Evolutionary conservation across 2,329 filamentous ascomycete species (phyloP).

Genomic region (Alternaria sp.): DNA sequence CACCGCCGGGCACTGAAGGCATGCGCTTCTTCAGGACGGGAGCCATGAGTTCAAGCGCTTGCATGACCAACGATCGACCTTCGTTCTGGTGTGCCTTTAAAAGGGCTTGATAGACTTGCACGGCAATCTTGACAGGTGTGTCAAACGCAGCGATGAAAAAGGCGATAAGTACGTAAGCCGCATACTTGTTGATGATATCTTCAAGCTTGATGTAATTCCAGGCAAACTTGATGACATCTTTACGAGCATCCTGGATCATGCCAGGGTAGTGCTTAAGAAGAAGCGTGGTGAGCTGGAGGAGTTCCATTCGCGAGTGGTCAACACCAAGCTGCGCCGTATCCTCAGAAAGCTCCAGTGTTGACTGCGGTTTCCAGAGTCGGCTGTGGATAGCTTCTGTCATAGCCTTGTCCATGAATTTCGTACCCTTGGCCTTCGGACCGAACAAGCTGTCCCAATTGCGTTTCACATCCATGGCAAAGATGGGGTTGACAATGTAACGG

Average conservation of each 20-base stretch:
- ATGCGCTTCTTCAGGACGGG: conserved; percentile 90
- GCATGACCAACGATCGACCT: conserved; percentile 88
- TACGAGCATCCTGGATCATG: conserved; percentile 88
- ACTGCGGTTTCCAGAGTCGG: conserved; percentile 91
- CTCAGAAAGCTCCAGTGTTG: conserved; percentile 78
- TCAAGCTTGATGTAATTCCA: conserved; percentile 98
- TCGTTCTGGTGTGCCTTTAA: conserved; percentile 95
- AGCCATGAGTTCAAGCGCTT: conserved; percentile 93
- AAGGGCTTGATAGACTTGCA: conserved; percentile 92
- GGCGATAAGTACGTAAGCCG: conserved; percentile 93
- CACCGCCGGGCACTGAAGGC: conserved; percentile 59
- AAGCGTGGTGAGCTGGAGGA: conserved; percentile 93
- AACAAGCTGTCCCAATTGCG: conserved; percentile 72
- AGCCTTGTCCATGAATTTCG: conserved; percentile 81
- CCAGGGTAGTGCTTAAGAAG: conserved; percentile 93
- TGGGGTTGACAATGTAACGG: conserved; percentile 92
- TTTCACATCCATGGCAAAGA: conserved; percentile 96
- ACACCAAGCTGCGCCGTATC: conserved; percentile 86
- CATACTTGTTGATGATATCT: conserved; percentile 98
- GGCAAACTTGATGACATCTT: conserved; percentile 98
- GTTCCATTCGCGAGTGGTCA: conserved; percentile 94
- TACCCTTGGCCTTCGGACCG: conserved; percentile 63
- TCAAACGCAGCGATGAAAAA: conserved; percentile 99
- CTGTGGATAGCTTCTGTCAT: conserved; percentile 91
- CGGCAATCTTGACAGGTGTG: conserved; percentile 93